phyloP scores from a whole-genome alignment of 768 basidiomycete genomes.

The Postia placenta region DNA sequence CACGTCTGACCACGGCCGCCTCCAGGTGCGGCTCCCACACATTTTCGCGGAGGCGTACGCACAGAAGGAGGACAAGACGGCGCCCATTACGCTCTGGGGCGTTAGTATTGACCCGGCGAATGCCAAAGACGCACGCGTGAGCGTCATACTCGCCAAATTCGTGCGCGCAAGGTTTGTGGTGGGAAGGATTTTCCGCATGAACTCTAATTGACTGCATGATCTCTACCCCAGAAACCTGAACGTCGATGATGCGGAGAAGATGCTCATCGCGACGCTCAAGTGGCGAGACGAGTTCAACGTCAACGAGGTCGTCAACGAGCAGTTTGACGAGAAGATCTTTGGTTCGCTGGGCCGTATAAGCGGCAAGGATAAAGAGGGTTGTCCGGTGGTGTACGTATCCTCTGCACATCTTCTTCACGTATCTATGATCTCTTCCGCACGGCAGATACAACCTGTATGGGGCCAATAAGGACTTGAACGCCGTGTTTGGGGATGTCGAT shows the following conservation, averaged over 20 bases:
- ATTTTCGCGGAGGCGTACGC: conserved; percentile 56
- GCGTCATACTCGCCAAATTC: conserved; percentile 79
- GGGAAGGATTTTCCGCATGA: neutral
- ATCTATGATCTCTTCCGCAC: neutral
- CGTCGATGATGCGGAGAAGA: conserved; percentile 48
- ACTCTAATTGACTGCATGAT: neutral
- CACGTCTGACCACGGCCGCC: neutral
- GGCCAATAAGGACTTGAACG: conserved; percentile 54
- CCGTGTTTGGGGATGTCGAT: conserved; percentile 71
- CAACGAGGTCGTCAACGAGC: conserved; percentile 50
- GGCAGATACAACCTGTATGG: conserved; percentile 77
- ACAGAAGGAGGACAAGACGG: conserved; percentile 46
- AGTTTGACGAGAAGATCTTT: conserved; percentile 25
- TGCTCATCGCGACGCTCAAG: conserved; percentile 58
- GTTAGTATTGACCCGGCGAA: conserved; percentile 55
- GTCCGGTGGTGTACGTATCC: conserved; percentile 59
- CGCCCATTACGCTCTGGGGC: conserved; percentile 63
- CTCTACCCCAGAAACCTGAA: conserved; percentile 43
- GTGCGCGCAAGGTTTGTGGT: conserved; percentile 57
- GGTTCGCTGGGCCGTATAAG: conserved; percentile 56
- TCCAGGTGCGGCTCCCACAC: conserved; percentile 37
- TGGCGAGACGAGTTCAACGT: conserved; percentile 72
- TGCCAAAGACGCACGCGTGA: conserved; percentile 55
- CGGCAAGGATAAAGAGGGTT: conserved; percentile 66
- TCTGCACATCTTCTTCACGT: neutral